A percentile compares a stretch with the other conserved stretches of the same genome.
phyloP scores from a whole-genome alignment of 495 filamentous ascomycete species.

The Aspergillus bridgeri region DNA sequence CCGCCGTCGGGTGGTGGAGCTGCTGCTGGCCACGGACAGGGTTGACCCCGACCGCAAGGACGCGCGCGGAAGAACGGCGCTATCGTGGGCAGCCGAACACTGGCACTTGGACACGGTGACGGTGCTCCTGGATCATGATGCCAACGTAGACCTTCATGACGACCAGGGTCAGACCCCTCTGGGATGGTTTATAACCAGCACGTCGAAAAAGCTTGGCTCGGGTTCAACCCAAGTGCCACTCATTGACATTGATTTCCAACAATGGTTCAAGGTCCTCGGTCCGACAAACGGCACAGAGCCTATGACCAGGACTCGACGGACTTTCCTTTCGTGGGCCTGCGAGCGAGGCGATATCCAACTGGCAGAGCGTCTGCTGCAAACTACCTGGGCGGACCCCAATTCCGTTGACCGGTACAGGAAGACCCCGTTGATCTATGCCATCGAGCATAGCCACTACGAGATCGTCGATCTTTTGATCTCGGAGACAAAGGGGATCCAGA shows the following conservation, averaged over 20 bases:
- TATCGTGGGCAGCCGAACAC: slow-evolving; percentile 17
- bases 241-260: slow-evolving; percentile 5
- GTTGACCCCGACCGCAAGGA: slow-evolving; percentile 16
- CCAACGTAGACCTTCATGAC: slow-evolving; percentile 13
- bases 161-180: slow-evolving; percentile 14
- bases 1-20: slow-evolving; percentile 7
- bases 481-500: not conserved
- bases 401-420: slow-evolving; percentile 15
- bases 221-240: not conserved
- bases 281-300: slow-evolving; percentile 8
- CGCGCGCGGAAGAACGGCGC: slow-evolving; percentile 11
- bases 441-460: slow-evolving; percentile 11
- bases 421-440: slow-evolving; percentile 22
- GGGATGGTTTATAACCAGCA: slow-evolving; percentile 14
- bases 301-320: slow-evolving; percentile 15
- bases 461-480: slow-evolving; percentile 13
- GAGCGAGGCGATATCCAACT: slow-evolving; percentile 11
- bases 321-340: slow-evolving; percentile 16
- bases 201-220: not conserved
- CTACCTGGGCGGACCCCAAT: slow-evolving; percentile 15
- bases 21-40: slow-evolving; percentile 12
- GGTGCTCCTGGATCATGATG: slow-evolving; percentile 11
- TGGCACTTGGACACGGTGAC: slow-evolving; percentile 13
- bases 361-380: slow-evolving; percentile 7
- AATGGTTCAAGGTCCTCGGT: slow-evolving; percentile 5